Base-by-base conservation (phyloP, 768 basidiomycete species). In the Lactarius tabidus region DNA sequence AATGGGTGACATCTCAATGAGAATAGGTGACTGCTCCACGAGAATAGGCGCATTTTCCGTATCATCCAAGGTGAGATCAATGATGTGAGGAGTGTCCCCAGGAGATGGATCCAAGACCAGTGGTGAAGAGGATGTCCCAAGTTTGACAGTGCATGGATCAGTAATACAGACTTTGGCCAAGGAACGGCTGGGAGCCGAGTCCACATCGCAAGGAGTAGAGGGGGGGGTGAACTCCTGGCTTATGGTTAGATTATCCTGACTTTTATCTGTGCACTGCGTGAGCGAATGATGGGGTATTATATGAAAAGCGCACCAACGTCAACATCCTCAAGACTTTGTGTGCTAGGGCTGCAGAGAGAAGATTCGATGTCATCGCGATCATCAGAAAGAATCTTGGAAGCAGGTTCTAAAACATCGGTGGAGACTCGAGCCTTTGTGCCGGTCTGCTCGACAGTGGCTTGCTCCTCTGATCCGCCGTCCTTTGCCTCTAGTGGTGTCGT, bases 1-100 rank as follows among this genome's bases (percentile, higher is more conserved):
- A 36, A 69, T 69, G 15, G 68, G 68, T 15, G n/a, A n/a, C n/a
- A n/a, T n/a, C n/a, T n/a, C n/a, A n/a, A n/a, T n/a, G 26, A 52
- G 23, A 53, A 67, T 36, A 31, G 68, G 62, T 38, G 68, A 67
- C 18, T 20, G 58, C 14, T 63, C 66, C 15, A 69, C 61, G 54
- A 64, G 20, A 36, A 69, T 69, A 15, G 68, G 68, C 17, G 33
- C 5, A 14, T 55, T 41, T 28, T 23, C 55, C 17, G 59, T 51
- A 18, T 59, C 62, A 20, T 68, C 67, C 10, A 58, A 36, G 28
- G 67, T 66, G 26, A 68, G 64, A 54, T 68, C 67, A 45, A 68
- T 60, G 45, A 68, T 10, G 26, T 54, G 52, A 56, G 63, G 33
- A 31, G 36, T 48, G n/a, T 20, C 29, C 39, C 15, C 23, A 29